These are phyloP conservation scores for Orbilia blumenaviensis DNA, from an alignment of 2,329 filamentous ascomycete species.

Conservation along the genomic window DNA sequence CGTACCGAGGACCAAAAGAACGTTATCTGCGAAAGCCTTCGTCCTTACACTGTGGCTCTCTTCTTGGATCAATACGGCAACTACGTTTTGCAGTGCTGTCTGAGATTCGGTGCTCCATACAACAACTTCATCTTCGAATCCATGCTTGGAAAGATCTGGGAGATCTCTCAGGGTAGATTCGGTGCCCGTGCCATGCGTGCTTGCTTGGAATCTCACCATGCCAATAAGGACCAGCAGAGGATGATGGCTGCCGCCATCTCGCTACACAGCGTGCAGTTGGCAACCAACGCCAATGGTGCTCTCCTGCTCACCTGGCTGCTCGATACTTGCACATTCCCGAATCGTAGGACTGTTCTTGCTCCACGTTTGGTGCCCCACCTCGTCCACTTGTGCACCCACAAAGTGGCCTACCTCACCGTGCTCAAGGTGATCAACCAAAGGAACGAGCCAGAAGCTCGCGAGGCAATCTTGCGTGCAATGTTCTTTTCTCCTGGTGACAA, in stretches of 20 bases:
- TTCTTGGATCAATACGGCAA: slow-evolving; percentile 99
- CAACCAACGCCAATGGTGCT: slow-evolving; percentile 94
- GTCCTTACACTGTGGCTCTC: slow-evolving; percentile 85
- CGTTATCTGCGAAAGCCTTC: slow-evolving; percentile 83
- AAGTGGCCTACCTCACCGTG: slow-evolving; percentile 96
- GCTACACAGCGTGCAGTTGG: slow-evolving; percentile 94
- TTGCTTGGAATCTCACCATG: slow-evolving; percentile 93
- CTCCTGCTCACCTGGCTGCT: slow-evolving; percentile 96
- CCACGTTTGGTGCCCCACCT: slow-evolving; percentile 91
- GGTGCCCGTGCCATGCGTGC: slow-evolving; percentile 96
- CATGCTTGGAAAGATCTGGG: slow-evolving; percentile 94
- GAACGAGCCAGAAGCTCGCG: slow-evolving; percentile 88
- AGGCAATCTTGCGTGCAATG: slow-evolving; percentile 85
- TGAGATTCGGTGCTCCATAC: slow-evolving; percentile 86
- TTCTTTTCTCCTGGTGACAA: slow-evolving; percentile 92
- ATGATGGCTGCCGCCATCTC: slow-evolving; percentile 94
- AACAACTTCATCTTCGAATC: slow-evolving; percentile 98
- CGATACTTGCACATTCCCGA: slow-evolving; percentile 95
- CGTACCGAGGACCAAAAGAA: slow-evolving; percentile 83
- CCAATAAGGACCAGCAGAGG: slow-evolving; percentile 92
- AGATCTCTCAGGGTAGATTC: slow-evolving; percentile 89
- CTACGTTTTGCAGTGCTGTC: slow-evolving; percentile 94
- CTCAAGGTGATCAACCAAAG: slow-evolving; percentile 99
- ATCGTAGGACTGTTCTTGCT: slow-evolving; percentile 87
- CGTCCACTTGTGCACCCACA: slow-evolving; percentile 96